Percentiles rank a stretch among this genome's conserved stretches.
These are phyloP conservation scores for Saturnispora hagleri DNA, from an alignment of 805 yeast genomes.

Conservation along the genomic window DNA sequence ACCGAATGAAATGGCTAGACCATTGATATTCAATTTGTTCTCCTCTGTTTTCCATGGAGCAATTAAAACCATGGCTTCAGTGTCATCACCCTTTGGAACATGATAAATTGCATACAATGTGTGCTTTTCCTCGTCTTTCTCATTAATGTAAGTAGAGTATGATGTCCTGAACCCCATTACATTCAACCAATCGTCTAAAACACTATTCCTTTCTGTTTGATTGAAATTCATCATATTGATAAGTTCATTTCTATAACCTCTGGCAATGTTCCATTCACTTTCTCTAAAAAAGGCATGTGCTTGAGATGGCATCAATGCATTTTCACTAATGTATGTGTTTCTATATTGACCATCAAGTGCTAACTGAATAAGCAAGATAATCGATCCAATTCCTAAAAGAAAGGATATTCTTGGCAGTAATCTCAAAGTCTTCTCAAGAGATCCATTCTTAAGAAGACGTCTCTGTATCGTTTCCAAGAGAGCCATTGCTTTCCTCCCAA, in stretches of 20 bases:
- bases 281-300: conserved; percentile 88
- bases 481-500: conserved; percentile 29
- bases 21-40: conserved; percentile 65
- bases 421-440: conserved; percentile 37
- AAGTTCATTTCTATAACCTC: conserved; percentile 71
- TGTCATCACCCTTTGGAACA: conserved; percentile 92
- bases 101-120: conserved; percentile 70
- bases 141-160: conserved; percentile 23
- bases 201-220: conserved; percentile 32
- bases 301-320: conserved; percentile 95
- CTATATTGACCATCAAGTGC: conserved; percentile 81
- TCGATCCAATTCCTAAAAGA: conserved; percentile 36
- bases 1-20: conserved; percentile 61
- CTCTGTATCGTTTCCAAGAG: conserved; percentile 37
- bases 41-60: conserved; percentile 80
- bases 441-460: conserved; percentile 34
- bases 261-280: conserved; percentile 83
- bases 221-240: conserved; percentile 29
- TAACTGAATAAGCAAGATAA: conserved; percentile 50
- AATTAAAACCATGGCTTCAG: conserved; percentile 86
- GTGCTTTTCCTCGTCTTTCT: conserved; percentile 15
- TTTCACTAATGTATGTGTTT: conserved; percentile 82
- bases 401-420: conserved; percentile 36
- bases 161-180: conserved; percentile 67
- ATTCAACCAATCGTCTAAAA: conserved; percentile 49